These are phyloP conservation scores for Alternaria hordeiaustralica DNA, from an alignment of 2,329 filamentous ascomycete genomes.

Conservation along the genomic window DNA sequence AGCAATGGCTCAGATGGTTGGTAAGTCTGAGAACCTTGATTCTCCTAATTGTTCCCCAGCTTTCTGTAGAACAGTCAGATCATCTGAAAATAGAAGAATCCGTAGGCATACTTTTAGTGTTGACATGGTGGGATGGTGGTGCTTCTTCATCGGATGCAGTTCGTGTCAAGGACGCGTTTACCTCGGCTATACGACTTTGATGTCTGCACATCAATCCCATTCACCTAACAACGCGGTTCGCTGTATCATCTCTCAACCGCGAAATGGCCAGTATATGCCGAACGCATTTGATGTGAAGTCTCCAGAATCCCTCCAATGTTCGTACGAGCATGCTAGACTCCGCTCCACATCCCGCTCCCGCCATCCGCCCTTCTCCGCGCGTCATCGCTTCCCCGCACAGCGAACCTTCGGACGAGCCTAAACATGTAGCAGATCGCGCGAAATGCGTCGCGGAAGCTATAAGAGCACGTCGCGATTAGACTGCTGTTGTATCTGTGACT, in stretches of 20 bases:
- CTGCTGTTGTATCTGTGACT: not conserved
- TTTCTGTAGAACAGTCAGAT: not conserved
- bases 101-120: not conserved
- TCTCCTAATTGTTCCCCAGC: not conserved
- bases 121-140: not conserved
- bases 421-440: not conserved
- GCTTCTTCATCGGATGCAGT: not conserved
- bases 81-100: not conserved
- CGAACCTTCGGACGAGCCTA: not conserved
- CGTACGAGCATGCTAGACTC: not conserved
- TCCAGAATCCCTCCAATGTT: not conserved
- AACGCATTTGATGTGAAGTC: not conserved
- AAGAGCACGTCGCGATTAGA: not conserved
- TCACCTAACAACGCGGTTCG: not conserved
- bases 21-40: not conserved
- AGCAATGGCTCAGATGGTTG: not conserved
- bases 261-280: not conserved
- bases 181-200: not conserved
- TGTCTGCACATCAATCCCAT: not conserved
- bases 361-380: not conserved
- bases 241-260: not conserved
- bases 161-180: not conserved
- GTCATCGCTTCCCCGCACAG: conserved; percentile 6
- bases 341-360: not conserved
- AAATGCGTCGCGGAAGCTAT: not conserved